Conservation (phyloP, 192 early-diverging fungal species). For the Coemansia sp. region DNA sequence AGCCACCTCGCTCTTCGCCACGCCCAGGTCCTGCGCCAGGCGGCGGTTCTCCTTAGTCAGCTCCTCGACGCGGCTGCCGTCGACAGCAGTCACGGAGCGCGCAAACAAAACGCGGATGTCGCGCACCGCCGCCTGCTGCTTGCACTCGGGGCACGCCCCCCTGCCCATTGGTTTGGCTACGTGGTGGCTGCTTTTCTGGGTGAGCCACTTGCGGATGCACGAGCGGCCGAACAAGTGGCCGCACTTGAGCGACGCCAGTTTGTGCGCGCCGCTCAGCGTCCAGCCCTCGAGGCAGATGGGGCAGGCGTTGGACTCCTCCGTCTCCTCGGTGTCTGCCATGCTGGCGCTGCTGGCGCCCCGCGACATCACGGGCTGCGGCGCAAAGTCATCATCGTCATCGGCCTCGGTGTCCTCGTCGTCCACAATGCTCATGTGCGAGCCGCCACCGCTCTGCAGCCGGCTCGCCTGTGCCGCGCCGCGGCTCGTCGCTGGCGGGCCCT, state of each 20-base stretch:
- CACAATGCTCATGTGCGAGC: background rate
- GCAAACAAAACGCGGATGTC: constrained; percentile 44
- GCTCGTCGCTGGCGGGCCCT: no score
- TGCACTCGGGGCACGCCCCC: constrained; percentile 31
- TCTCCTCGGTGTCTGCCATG: background rate
- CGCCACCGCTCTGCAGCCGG: background rate
- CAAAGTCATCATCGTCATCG: background rate
- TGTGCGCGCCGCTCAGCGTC: constrained; percentile 29
- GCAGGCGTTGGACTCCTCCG: constrained; percentile 33
- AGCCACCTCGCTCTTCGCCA: background rate
- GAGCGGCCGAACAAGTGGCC: constrained; percentile 44
- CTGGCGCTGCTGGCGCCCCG: background rate
- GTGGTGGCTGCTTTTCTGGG: background rate
- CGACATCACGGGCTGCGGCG: background rate
- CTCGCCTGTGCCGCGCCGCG: background rate
- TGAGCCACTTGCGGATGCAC: constrained; percentile 40
- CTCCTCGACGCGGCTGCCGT: constrained; percentile 7
- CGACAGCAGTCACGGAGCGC: constrained; percentile 20
- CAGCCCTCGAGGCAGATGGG: constrained; percentile 39
- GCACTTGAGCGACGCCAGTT: constrained; percentile 36
- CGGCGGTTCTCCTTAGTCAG: background rate
- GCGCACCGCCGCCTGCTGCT: constrained; percentile 15
- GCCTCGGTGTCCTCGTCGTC: background rate
- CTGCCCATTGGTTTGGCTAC: constrained; percentile 2
- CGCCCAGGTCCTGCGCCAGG: constrained; percentile 5